A percentile compares a stretch with the other conserved stretches of the same genome.
phyloP scores from a whole-genome alignment of 2,329 filamentous ascomycete genomes.

The Cryphonectria parasitica region DNA sequence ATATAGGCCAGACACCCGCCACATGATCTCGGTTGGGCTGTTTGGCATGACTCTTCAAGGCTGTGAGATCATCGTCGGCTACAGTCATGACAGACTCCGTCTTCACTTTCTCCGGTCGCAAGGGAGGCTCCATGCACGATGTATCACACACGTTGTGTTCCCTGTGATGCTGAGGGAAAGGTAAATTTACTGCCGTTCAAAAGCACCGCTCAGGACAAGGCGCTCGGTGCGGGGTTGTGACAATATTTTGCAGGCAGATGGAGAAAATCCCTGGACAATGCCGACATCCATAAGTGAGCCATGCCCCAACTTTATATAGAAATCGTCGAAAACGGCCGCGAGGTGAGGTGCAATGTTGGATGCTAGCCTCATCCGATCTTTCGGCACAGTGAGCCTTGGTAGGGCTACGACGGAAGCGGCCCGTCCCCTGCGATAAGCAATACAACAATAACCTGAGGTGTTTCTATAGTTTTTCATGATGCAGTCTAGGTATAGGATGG shows the following conservation, averaged over 20 bases:
- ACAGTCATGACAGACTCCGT: background rate
- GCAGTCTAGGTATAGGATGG: background rate
- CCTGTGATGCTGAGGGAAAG: background rate
- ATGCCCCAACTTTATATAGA: background rate
- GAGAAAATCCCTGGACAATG: background rate
- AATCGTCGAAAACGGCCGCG: background rate
- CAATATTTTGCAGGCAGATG: background rate
- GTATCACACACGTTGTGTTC: background rate
- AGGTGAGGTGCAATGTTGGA: background rate
- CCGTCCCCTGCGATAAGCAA: background rate
- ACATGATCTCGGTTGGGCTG: background rate
- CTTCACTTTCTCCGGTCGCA: background rate
- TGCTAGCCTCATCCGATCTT: background rate
- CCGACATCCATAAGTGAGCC: background rate
- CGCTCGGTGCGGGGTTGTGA: background rate
- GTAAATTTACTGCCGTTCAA: background rate
- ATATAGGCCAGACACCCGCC: background rate
- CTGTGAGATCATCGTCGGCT: background rate
- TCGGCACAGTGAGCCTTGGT: background rate
- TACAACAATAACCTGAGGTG: background rate
- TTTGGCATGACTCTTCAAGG: background rate
- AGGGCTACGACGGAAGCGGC: background rate
- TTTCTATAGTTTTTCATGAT: background rate
- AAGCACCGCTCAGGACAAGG: background rate
- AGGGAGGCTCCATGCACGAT: background rate